A percentile compares a stretch with the other conserved stretches of the same genome.
phyloP scores from a whole-genome alignment of 2,329 filamentous ascomycete species.

The Aspergillus novoparasiticus region DNA sequence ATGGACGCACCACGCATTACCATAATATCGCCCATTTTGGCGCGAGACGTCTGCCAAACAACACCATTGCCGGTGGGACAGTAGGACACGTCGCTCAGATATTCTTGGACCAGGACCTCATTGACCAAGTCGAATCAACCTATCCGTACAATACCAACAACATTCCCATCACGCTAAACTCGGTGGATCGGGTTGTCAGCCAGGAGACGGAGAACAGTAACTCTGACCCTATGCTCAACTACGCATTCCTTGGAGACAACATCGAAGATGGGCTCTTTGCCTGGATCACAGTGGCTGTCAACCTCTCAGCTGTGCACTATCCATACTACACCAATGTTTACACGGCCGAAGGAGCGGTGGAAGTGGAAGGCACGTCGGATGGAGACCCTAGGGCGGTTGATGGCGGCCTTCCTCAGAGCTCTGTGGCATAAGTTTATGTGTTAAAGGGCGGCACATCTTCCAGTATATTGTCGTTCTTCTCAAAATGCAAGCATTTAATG shows the following conservation, averaged over 20 bases:
- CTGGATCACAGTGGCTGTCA: slow-evolving; percentile 18
- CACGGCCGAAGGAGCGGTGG: no score
- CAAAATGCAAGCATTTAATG: accelerated
- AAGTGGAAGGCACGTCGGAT: no score
- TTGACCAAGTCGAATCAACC: slow-evolving; percentile 50
- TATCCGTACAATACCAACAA: slow-evolving; percentile 35
- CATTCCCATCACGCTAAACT: slow-evolving; percentile 14
- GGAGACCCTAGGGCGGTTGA: no score
- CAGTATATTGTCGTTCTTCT: no score
- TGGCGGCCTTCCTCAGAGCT: no score
- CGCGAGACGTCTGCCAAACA: slow-evolving; percentile 30
- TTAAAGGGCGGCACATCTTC: no score
- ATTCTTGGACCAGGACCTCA: slow-evolving; percentile 63
- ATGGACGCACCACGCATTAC: slow-evolving; percentile 36
- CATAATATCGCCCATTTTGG: slow-evolving; percentile 35
- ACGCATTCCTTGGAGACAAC: slow-evolving; percentile 18
- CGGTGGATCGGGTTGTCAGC: slow-evolving; percentile 14
- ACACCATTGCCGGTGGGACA: slow-evolving; percentile 48
- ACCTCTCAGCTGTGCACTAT: slow-evolving; percentile 2
- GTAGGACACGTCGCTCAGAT: slow-evolving; percentile 65
- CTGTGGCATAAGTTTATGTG: no score
- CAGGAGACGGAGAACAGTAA: slow-evolving; percentile 15
- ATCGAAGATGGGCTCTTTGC: slow-evolving; percentile 17
- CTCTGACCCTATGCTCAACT: slow-evolving; percentile 19
- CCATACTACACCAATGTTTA: background rate